These are phyloP conservation scores for Saccharomycopsis babjevae DNA, from an alignment of 805 yeast species.

Conservation along the genomic window DNA sequence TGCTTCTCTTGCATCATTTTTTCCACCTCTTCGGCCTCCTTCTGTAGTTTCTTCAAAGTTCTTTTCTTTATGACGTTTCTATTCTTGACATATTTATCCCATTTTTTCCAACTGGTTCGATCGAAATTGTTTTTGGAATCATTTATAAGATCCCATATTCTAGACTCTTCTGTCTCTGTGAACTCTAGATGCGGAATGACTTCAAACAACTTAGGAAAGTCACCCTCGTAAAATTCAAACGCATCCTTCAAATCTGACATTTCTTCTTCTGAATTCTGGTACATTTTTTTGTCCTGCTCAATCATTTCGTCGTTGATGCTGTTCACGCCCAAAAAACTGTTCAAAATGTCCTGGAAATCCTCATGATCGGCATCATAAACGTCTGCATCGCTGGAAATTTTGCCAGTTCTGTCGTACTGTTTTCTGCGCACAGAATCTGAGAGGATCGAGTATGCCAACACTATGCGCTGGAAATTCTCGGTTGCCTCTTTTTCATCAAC, in stretches of 20 bases:
- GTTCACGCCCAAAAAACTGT: neutral
- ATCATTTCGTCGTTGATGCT: slow-evolving; percentile 51
- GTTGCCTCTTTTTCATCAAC: slow-evolving; percentile 20
- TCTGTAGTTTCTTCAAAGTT: slow-evolving; percentile 41
- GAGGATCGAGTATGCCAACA: slow-evolving; percentile 63
- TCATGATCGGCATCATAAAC: slow-evolving; percentile 44
- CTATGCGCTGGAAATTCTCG: slow-evolving; percentile 52
- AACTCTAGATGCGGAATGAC: slow-evolving; percentile 68
- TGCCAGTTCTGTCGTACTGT: slow-evolving; percentile 63
- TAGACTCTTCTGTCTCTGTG: slow-evolving; percentile 44
- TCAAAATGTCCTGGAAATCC: slow-evolving; percentile 27
- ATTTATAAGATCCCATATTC: slow-evolving; percentile 46
- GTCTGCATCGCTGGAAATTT: slow-evolving; percentile 32
- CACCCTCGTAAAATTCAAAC: slow-evolving; percentile 54
- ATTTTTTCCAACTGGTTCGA: slow-evolving; percentile 28
- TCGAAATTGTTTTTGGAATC: slow-evolving; percentile 24
- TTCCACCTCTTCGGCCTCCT: slow-evolving; percentile 58
- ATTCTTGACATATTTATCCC: slow-evolving; percentile 40
- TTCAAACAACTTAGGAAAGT: slow-evolving; percentile 61
- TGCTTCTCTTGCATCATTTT: slow-evolving; percentile 31
- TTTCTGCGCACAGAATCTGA: slow-evolving; percentile 46
- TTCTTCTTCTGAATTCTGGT: slow-evolving; percentile 56
- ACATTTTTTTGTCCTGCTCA: slow-evolving; percentile 53
- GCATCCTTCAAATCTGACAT: slow-evolving; percentile 49
- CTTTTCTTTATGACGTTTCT: slow-evolving; percentile 38